phyloP scores from a whole-genome alignment of 129 eudicot species.

The Flaveria brownii region DNA sequence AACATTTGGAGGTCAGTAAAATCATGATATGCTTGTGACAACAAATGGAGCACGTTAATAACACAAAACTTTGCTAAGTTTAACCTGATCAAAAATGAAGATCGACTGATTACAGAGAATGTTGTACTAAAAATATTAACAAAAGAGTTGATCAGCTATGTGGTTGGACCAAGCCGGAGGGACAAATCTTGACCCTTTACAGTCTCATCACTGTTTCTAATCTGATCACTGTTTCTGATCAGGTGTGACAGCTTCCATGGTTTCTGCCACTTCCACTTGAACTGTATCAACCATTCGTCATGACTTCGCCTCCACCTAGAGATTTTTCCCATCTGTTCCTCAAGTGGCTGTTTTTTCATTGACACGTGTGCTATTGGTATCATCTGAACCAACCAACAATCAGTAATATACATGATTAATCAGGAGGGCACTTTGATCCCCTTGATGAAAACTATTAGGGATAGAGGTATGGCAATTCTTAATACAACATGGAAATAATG shows the following conservation, averaged over 20 bases:
- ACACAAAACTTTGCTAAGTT: slow-evolving; percentile 17
- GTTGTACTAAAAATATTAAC: neutral
- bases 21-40: slow-evolving; percentile 9
- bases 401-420: neutral
- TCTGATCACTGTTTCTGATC: slow-evolving; percentile 44
- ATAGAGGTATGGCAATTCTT: too few relatives aligned
- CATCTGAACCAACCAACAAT: slow-evolving; percentile 50
- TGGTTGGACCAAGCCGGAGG: slow-evolving; percentile 27
- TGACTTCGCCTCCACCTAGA: slow-evolving; percentile 84
- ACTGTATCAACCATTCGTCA: slow-evolving; percentile 81
- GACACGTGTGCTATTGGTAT: slow-evolving; percentile 65
- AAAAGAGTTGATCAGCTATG: slow-evolving; percentile 17
- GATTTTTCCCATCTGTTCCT: slow-evolving; percentile 64
- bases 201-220: slow-evolving; percentile 40
- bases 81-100: slow-evolving; percentile 8
- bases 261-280: slow-evolving; percentile 96
- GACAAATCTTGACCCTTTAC: slow-evolving; percentile 40
- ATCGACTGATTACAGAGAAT: slow-evolving; percentile 8
- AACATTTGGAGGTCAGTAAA: neutral
- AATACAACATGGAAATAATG: too few relatives aligned
- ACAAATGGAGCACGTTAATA: slow-evolving; percentile 10
- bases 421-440: neutral
- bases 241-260: slow-evolving; percentile 78
- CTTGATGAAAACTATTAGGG: neutral
- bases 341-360: slow-evolving; percentile 58